Evolutionary conservation across 1,139 yeast genomes (phyloP), one percentile per base, ranked within the genome.

Genomic region (Sugiyamaella japonica): DNA sequence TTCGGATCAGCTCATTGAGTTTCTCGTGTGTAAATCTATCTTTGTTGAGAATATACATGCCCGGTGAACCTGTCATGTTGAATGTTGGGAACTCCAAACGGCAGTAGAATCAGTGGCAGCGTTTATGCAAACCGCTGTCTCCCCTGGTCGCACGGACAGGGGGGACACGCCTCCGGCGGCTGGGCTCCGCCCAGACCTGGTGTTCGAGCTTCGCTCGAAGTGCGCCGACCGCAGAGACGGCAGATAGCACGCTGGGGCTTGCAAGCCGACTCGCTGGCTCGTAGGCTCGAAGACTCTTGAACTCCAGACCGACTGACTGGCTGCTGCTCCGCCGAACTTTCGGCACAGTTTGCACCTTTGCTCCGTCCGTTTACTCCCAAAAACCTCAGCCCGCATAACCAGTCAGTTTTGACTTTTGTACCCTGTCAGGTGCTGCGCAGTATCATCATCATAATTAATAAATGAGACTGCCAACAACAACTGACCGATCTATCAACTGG

Each of bases 11-110:
- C n/a, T 25, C 20, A 15, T 45, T 23, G 25, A 45, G 36, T 29
- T 36, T 36, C 8, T 32, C 16, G 16, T 45, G 41, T 16, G 25
- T 45, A 20, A 23, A 45, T 45, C 32, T 34, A 23, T 45, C 49
- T 20, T 36, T 45, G 49, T 45, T 45, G 49, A 45, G 49, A 36
- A 45, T 25, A 29, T 32, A 45, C 13, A 45, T 5, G 2, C 49
- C 49, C 3, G 49, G 49, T 20, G 13, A 15, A 4, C 16, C 16
- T 17, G 31, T 17, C 29, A n/a, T 16, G 40, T 44, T 20, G 39
- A 34, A 44, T 44, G 39, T 32, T 44, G 48, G 28, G 39, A 34
- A 16, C 15, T 43, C n/a, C 20, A 29, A n/a, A 16, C 3, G 3
- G 39, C 15, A 31, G 5, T 6, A 20, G 6, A 6, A 20, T 3